Conservation (phyloP, 1,284 basidiomycete species). For the Microbotryomycetes sp. region DNA sequence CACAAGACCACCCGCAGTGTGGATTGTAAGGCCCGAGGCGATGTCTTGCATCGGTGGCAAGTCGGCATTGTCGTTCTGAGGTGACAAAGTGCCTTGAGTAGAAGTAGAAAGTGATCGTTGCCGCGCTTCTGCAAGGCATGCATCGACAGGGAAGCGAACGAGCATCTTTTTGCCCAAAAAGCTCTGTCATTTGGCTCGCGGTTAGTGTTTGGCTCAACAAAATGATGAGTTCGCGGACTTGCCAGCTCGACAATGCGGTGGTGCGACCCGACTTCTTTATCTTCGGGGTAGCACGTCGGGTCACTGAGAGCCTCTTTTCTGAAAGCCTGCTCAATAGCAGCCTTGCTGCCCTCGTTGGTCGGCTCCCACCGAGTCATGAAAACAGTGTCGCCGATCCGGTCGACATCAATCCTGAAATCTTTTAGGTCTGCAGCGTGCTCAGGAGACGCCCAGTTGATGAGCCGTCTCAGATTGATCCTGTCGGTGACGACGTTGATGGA, state of each 20-base stretch:
- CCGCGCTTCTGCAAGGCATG: not conserved
- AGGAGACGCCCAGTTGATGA: not conserved
- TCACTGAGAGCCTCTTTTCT: not conserved
- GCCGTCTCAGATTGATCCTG: constrained; percentile 4
- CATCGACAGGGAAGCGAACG: constrained; percentile 5
- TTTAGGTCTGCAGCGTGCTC: not conserved
- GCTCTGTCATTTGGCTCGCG: not conserved
- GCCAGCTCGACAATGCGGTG: not conserved
- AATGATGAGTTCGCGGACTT: not conserved
- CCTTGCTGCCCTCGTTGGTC: not conserved
- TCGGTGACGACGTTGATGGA: constrained; percentile 3
- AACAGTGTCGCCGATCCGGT: not conserved
- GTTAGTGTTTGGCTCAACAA: not conserved
- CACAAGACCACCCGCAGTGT: not conserved
- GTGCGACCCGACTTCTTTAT: not conserved
- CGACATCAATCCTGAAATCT: constrained; percentile 4
- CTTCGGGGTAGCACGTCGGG: not conserved
- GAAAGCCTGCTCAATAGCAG: not conserved
- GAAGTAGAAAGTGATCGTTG: not conserved
- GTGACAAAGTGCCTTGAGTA: not conserved
- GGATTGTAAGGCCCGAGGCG: not conserved
- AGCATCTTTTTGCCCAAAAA: not conserved
- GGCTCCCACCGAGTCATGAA: constrained; percentile 1
- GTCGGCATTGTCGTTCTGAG: not conserved
- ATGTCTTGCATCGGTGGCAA: not conserved